Evolutionary conservation across 1,284 basidiomycete species (phyloP).

Genomic region (Fomitiporia mediterranea): DNA sequence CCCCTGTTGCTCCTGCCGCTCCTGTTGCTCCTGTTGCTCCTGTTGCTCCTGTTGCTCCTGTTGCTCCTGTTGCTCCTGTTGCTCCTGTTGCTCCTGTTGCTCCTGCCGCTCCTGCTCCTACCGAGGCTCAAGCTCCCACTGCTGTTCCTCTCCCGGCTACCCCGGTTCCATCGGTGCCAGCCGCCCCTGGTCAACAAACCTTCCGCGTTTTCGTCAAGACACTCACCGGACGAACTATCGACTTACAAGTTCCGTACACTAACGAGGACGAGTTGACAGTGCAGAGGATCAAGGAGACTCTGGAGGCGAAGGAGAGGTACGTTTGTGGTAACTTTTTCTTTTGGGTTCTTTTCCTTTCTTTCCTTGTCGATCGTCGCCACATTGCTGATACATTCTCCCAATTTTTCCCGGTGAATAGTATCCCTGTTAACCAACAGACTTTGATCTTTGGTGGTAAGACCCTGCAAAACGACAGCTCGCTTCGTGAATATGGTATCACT

Average conservation of each 20-base stretch:
- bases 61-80: background rate
- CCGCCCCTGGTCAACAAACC: background rate
- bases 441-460: constrained; percentile 65
- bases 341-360: too few relatives aligned
- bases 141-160: background rate
- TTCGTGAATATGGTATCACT: constrained; percentile 66
- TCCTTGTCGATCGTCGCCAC: background rate
- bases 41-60: background rate
- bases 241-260: constrained; percentile 52
- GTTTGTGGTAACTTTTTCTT: constrained; percentile 3
- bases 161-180: background rate
- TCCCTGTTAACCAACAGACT: constrained; percentile 62
- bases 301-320: constrained; percentile 45
- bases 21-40: background rate
- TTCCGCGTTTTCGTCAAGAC: constrained; percentile 49
- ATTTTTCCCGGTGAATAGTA: constrained; percentile 30
- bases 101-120: background rate
- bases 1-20: background rate
- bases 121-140: background rate
- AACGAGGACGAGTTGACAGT: constrained; percentile 39
- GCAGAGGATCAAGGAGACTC: constrained; percentile 51
- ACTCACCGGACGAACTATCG: constrained; percentile 59
- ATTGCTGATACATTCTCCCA: background rate
- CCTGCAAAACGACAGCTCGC: constrained; percentile 59
- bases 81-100: background rate